Conservation (phyloP, 148 eudicot species). For the Silene conica region DNA sequence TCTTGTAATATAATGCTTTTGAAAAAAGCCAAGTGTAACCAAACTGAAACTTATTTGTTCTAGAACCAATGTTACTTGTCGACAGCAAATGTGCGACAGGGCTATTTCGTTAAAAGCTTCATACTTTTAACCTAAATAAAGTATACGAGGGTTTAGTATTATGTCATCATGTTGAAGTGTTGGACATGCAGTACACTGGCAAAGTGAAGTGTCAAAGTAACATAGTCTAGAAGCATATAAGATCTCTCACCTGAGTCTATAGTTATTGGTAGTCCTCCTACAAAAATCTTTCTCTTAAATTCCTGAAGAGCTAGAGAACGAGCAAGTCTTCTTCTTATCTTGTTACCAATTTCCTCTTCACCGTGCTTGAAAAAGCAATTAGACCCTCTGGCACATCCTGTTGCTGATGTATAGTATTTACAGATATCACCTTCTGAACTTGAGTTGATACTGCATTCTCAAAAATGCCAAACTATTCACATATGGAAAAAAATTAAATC, state of each 20-base stretch:
- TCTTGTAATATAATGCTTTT: not conserved
- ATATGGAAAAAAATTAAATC: not conserved
- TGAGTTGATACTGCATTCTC: slow-evolving; percentile 24
- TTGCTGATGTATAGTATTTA: slow-evolving; percentile 29
- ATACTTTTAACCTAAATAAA: too few species aligned
- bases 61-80: not conserved
- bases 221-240: not conserved
- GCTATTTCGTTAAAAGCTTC: not conserved
- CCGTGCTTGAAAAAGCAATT: slow-evolving; percentile 31
- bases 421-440: slow-evolving; percentile 25
- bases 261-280: slow-evolving; percentile 32
- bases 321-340: slow-evolving; percentile 17
- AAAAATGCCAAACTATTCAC: not conserved
- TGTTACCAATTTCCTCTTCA: slow-evolving; percentile 22
- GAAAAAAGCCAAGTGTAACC: not conserved
- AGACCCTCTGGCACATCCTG: slow-evolving; percentile 37
- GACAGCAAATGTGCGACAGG: not conserved
- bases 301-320: slow-evolving; percentile 24
- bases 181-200: not conserved
- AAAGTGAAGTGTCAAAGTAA: too few species aligned
- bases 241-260: slow-evolving; percentile 29
- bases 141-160: not conserved
- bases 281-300: slow-evolving; percentile 28
- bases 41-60: not conserved
- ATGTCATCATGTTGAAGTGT: not conserved